These are phyloP conservation scores for Aethionema arabicum DNA, from an alignment of 345 rosid genomes.

Conservation along the genomic window DNA sequence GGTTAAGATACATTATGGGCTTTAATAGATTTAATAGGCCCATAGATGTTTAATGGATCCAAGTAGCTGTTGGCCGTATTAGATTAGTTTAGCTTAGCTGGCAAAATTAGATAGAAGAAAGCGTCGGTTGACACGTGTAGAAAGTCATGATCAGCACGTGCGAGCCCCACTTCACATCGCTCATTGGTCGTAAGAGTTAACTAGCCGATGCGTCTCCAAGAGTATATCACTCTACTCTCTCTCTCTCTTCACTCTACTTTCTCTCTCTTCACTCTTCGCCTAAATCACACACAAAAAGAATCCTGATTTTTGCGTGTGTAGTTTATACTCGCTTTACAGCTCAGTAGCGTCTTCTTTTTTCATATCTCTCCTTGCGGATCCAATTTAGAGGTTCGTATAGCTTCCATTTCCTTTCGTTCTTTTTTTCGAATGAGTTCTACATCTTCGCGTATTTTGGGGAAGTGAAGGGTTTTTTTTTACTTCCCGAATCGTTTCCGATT, in stretches of 20 bases:
- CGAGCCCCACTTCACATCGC: constrained; percentile 9
- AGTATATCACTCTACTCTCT: constrained; percentile 33
- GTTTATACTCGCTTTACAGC: constrained; percentile 46
- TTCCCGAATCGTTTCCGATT: constrained; percentile 10
- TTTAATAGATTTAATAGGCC: constrained; percentile 12
- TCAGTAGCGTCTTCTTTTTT: constrained; percentile 41
- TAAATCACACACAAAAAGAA: constrained; percentile 21
- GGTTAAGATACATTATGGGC: background rate
- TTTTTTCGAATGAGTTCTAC: background rate
- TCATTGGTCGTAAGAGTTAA: constrained; percentile 27
- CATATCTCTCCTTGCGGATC: constrained; percentile 46
- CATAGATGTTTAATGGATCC: constrained; percentile 2
- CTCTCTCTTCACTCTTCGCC: constrained; percentile 38
- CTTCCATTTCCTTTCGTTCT: constrained; percentile 13
- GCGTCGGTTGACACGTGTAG: constrained; percentile 77
- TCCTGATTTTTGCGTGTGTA: constrained; percentile 24
- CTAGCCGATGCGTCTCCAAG: constrained; percentile 31
- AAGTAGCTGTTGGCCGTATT: background rate
- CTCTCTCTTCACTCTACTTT: constrained; percentile 18
- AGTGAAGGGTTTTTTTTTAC: constrained; percentile 19
- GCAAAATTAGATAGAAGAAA: constrained; percentile 4
- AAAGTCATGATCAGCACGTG: constrained; percentile 36
- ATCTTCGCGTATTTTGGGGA: background rate
- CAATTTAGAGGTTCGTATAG: constrained; percentile 35
- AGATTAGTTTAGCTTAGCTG: background rate